Evolutionary conservation across 192 early-diverging fungal species (phyloP), one percentile per base, ranked within the genome.

Genomic region (Coemansia furcata): DNA sequence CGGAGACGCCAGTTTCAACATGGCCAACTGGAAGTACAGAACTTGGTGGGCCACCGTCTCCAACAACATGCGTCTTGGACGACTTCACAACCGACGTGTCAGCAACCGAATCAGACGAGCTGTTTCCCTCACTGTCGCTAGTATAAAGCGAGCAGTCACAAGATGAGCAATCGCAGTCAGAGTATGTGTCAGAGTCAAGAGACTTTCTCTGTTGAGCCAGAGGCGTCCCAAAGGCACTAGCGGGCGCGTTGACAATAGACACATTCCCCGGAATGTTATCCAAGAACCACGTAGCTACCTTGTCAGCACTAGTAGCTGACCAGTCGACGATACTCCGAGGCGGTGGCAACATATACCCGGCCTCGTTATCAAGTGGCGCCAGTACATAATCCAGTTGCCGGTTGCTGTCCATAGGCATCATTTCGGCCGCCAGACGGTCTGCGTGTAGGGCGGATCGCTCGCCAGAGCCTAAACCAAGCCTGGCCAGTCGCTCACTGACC

Each of bases 211-310:
- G 80, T 33, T 60, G 65, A 32, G 59, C 60, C 7, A 73, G 32
- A 2, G 74, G 74, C n/a, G 63, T 59, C 4, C 80, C 80, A 63
- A 82, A 82, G 21, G 66, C 61, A 9, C 57, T 69, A 11, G 63
- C 52, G 9, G 72, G 64, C 26, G 72, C 72, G 21, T 62, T 83
- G 44, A 83, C 58, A 32, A 77, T 65, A 14, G 80, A 73, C 32
- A 83, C 69, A 29, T 73, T 69, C 11, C 80, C 80, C 1, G 80
- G 80, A 43, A 83, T 83, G 64, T 77, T 83, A 58, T 83, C 80
- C 60, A 83, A 65, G 26, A 83, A 83, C 80, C 80, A 83, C 1
- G 80, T 83, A 23, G 80, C 80, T 17, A 83, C 69, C 38, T 83
- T 77, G 59, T 83, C 80, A 1, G 72, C 75, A 8, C 64, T 69